Percentiles rank a stretch among this genome's conserved stretches.
Evolutionary conservation across 805 yeast genomes (phyloP).

Genomic region (Teunomyces funiuensis): DNA sequence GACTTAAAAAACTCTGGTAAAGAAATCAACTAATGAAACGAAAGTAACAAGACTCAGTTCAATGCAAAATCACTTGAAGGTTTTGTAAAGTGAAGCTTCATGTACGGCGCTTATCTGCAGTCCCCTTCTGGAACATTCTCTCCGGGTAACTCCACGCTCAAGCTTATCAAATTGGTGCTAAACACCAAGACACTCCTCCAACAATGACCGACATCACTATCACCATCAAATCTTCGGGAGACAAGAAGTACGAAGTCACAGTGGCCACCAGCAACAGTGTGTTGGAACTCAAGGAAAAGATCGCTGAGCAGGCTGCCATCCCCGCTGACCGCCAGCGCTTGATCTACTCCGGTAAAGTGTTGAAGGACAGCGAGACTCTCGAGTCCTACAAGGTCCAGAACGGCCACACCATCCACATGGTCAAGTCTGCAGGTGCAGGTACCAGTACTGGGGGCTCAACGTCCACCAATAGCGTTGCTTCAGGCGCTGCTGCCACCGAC

Average conservation of each 20-base stretch:
- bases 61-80: no score
- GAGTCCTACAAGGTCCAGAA: slow-evolving; percentile 75
- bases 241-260: slow-evolving; percentile 69
- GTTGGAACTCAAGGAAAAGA: slow-evolving; percentile 62
- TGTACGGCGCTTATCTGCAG: not conserved
- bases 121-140: slow-evolving; percentile 3
- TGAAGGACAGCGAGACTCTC: slow-evolving; percentile 78
- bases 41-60: no score
- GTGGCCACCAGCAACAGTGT: slow-evolving; percentile 58
- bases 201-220: slow-evolving; percentile 30
- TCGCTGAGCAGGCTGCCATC: slow-evolving; percentile 61
- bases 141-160: slow-evolving; percentile 3
- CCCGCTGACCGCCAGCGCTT: slow-evolving; percentile 82
- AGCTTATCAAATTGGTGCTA: not conserved
- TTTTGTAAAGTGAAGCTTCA: no score
- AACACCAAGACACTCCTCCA: slow-evolving; percentile 2
- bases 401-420: slow-evolving; percentile 88
- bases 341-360: slow-evolving; percentile 90
- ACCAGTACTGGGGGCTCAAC: slow-evolving; percentile 27
- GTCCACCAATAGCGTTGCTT: no score
- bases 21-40: no score
- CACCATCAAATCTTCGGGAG: slow-evolving; percentile 59
- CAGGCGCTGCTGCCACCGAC: slow-evolving; percentile 19
- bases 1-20: no score
- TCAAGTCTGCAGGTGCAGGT: slow-evolving; percentile 65